A percentile compares a stretch with the other conserved stretches of the same genome.
Conservation (phyloP, 2,329 filamentous ascomycete species). For the Orbilia quercus region DNA sequence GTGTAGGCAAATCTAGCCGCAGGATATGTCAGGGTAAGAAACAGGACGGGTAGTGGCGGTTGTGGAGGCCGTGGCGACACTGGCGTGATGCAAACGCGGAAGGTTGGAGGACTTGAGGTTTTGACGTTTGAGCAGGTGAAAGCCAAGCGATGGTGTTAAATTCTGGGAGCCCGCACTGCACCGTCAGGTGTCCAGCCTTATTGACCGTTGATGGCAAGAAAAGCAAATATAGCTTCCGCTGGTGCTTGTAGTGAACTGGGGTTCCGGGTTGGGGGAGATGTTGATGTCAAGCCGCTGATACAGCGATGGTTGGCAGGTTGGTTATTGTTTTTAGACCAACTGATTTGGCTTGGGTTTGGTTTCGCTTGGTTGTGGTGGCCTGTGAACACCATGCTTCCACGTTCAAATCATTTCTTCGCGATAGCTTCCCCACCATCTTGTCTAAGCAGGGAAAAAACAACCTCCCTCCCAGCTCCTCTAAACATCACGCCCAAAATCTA, state of each 20-base stretch:
- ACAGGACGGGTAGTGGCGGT: neutral
- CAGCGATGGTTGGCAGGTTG: neutral
- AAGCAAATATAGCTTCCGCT: neutral
- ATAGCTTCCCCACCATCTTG: constrained; percentile 21
- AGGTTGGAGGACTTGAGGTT: constrained; percentile 9
- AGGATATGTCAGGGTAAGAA: neutral
- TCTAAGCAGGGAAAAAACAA: neutral
- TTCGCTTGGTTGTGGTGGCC: constrained; percentile 14
- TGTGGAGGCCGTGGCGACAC: neutral
- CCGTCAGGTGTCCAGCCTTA: neutral
- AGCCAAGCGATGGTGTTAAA: constrained; percentile 31
- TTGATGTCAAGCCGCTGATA: constrained; percentile 2
- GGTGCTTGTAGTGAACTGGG: neutral
- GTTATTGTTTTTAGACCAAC: no score
- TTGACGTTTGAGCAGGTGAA: no score
- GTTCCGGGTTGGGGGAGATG: neutral
- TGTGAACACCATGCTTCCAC: constrained; percentile 20
- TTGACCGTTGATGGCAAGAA: neutral
- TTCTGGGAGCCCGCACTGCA: neutral
- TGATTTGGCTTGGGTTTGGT: neutral
- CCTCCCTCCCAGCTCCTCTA: neutral
- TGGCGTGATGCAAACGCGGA: neutral
- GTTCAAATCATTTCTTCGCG: constrained; percentile 4
- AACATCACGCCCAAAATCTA: neutral
- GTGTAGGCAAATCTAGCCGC: neutral